Evolutionary conservation across 2,329 filamentous ascomycete species (phyloP), one percentile per base, ranked within the genome.

Genomic region (Xylariaceae sp.): DNA sequence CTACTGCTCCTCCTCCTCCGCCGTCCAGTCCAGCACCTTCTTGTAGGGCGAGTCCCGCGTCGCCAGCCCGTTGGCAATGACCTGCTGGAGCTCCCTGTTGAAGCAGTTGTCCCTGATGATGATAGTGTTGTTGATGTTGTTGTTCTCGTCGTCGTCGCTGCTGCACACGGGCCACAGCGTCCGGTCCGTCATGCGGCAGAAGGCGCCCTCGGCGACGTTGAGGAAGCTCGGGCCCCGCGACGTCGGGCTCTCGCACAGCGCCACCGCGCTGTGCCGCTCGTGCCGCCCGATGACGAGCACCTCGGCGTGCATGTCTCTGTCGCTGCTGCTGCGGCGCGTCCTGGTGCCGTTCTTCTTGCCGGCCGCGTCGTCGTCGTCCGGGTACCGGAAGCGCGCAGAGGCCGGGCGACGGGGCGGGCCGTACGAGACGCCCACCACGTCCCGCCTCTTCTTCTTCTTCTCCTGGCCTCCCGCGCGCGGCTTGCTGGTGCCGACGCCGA

Each of bases 161-260:
- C 35, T 31, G 37, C 48, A 51, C 1, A 46, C 35, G 2, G 46
- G 39, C 33, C 36, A 52, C 6, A 43, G 21, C 11, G 40, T 47
- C 44, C 48, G 49, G 32, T 50, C 42, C 4, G 42, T 37, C 52
- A 56, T 54, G 15, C 51, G 46, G 37, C 53, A 56, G 39, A 54
- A 52, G 1, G 26, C 33, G 6, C 44, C 37, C 10, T 46, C 37
- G 12, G 15, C 19, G 3, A 36, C 17, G 28, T 47, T 43, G 12
- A 49, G 10, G 24, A 54, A 51, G 38, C 53, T 51, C 0, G 52
- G 53, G 5, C 51, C 48, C 8, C 32, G 26, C 5, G 48, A 48
- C 0, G 36, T 48, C 3, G 30, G 24, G 31, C 41, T 47, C 12
- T 33, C 31, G 42, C 50, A 56, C 13, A 54, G 44, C 5, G 29